Evolutionary conservation across 495 filamentous ascomycete species (phyloP).

Genomic region (Friedmanniomyces endolithicus): DNA sequence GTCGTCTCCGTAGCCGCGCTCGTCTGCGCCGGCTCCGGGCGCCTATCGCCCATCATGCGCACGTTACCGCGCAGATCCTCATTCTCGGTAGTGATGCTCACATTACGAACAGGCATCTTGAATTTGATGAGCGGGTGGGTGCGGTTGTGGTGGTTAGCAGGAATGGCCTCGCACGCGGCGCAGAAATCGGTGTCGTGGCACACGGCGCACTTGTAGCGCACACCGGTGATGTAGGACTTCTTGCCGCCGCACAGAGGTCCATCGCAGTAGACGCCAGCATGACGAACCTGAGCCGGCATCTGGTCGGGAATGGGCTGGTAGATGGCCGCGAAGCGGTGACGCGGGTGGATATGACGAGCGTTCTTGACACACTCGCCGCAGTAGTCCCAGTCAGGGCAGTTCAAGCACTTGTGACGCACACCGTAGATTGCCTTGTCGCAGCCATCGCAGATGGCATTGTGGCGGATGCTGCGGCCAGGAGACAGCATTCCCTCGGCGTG

Average conservation of each 20-base stretch:
- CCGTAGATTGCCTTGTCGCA: constrained; percentile 83
- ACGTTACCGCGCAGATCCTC: constrained; percentile 56
- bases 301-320: constrained; percentile 62
- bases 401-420: constrained; percentile 91
- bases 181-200: constrained; percentile 97
- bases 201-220: constrained; percentile 93
- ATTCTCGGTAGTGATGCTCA: constrained; percentile 72
- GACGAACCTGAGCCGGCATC: constrained; percentile 33
- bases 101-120: constrained; percentile 82
- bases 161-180: constrained; percentile 80
- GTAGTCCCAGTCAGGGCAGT: constrained; percentile 96
- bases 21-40: constrained; percentile 19
- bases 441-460: constrained; percentile 87
- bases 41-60: constrained; percentile 56
- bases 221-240: constrained; percentile 62
- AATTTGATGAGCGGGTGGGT: constrained; percentile 96
- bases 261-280: constrained; percentile 87
- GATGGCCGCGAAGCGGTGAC: constrained; percentile 82
- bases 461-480: constrained; percentile 68
- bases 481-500: constrained; percentile 50
- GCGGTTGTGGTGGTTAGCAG: constrained; percentile 72
- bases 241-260: constrained; percentile 70
- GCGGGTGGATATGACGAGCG: constrained; percentile 56
- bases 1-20: constrained; percentile 41
- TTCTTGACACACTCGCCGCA: constrained; percentile 64